Base-by-base conservation (phyloP, 1,284 basidiomycete genomes). In the Ustilago lituana region DNA sequence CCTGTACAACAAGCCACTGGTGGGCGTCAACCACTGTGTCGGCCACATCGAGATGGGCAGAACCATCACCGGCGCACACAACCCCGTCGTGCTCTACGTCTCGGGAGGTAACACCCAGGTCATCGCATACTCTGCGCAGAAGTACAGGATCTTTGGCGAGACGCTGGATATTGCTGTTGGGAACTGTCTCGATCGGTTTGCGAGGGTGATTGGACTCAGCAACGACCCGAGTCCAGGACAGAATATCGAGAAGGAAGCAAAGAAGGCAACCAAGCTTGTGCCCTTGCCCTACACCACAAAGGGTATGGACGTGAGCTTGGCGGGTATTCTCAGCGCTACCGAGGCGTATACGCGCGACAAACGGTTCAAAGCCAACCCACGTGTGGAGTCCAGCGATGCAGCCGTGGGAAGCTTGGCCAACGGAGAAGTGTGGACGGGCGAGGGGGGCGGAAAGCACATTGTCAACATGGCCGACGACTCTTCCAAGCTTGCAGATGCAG, bases 71-170 rank as follows among this genome's bases (percentile, higher is more conserved):
- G 90, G 90, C 31, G 94, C 96, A 1, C 88, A 89, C 59, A 96
- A 98, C 77, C 96, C 96, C 0, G 91, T 99, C 74, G 94, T 98
- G 2, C 88, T 99, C 29, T 99, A 99, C 81, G 96, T 99, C 11
- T 98, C 94, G 0, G 96, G 96, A 14, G 96, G 96, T 10, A 99
- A 99, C 83, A 98, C 96, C 0, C 96, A 99, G 83, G 94, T 99
- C 29, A 98, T 99, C 70, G 96, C 96, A 1, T 99, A 99, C 83
- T 96, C 93, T 17, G 76, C 78, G 11, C 90, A 93, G 72, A 93
- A 98, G 70, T 99, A 99, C 82, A 89, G 96, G 40, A 99, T 99
- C 72, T 99, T 99, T 82, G 96, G 96, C 23, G 96, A 99, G 84
- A 98, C 96, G 11, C 87, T 99, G 46, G 96, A 99, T 80, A 98